A percentile compares a stretch with the other conserved stretches of the same genome.
phyloP scores from a whole-genome alignment of 164 flowering plant species.

The Stephania japonica region DNA sequence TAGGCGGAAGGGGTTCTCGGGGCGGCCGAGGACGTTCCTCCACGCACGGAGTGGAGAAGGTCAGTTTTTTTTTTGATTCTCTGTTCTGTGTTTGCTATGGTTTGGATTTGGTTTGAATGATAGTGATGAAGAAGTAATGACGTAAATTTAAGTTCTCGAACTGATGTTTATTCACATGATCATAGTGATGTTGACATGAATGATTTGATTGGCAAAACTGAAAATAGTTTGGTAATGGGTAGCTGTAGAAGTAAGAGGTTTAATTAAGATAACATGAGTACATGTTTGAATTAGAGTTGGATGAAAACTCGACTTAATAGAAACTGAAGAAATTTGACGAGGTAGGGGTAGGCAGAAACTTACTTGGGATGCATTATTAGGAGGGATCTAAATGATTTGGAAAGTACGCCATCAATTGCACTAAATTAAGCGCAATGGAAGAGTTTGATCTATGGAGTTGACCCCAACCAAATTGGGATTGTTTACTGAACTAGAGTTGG shows the following conservation, averaged over 20 bases:
- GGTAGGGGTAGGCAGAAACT: too few species aligned
- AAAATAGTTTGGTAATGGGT: not conserved
- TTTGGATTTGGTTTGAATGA: too few species aligned
- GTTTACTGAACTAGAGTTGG: not conserved
- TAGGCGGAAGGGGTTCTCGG: not conserved
- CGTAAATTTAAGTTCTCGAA: not conserved
- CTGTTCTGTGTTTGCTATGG: too few species aligned
- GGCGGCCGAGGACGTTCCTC: slow-evolving; percentile 39
- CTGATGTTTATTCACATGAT: not conserved
- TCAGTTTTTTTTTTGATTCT: slow-evolving; percentile 8
- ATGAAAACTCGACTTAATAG: not conserved
- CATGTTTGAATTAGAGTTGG: not conserved
- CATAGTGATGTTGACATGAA: not conserved
- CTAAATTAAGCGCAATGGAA: too few species aligned
- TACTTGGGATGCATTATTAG: too few species aligned
- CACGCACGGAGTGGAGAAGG: slow-evolving; percentile 48
- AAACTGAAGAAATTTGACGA: too few species aligned
- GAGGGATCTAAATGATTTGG: too few species aligned
- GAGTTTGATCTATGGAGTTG: too few species aligned
- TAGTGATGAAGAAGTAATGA: too few species aligned
- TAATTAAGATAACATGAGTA: not conserved
- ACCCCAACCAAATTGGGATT: too few species aligned
- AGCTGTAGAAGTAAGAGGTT: not conserved
- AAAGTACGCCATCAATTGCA: too few species aligned
- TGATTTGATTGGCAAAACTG: not conserved